phyloP scores from a whole-genome alignment of 139 green algal species.

The Chlamydomonas sp. region DNA sequence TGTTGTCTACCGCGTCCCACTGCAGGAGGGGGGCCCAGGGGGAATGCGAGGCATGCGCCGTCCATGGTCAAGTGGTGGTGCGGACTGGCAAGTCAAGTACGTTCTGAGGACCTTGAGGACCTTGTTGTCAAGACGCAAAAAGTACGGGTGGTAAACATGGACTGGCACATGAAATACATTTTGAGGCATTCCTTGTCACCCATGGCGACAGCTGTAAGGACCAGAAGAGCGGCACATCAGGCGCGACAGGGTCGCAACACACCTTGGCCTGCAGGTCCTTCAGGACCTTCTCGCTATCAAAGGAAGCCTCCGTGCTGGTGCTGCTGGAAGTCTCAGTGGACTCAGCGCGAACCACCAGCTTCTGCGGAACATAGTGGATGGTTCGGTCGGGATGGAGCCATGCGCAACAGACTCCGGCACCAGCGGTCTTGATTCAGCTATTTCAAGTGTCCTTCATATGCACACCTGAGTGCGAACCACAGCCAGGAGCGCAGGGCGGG shows the following conservation, averaged over 20 bases:
- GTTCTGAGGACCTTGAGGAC: too few relatives aligned
- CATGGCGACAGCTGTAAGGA: too few relatives aligned
- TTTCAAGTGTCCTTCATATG: too few relatives aligned
- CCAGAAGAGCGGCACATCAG: background rate
- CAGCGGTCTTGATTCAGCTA: too few relatives aligned
- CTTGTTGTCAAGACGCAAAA: too few relatives aligned
- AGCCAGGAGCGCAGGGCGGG: too few relatives aligned
- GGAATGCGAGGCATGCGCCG: background rate
- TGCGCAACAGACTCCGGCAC: too few relatives aligned
- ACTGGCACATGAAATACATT: too few relatives aligned
- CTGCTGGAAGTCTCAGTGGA: background rate
- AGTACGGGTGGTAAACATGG: too few relatives aligned
- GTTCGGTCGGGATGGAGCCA: too few relatives aligned
- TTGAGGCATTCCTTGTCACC: too few relatives aligned
- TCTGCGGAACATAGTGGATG: background rate
- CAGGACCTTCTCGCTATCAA: conserved; percentile 71
- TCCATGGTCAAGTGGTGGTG: background rate
- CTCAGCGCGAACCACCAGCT: conserved; percentile 35
- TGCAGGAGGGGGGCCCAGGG: conserved; percentile 28
- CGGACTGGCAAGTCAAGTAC: background rate
- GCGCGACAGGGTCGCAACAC: background rate
- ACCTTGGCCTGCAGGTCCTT: conserved; percentile 86
- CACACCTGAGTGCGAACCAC: too few relatives aligned
- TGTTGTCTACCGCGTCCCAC: conserved; percentile 93
- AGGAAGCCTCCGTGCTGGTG: background rate